A percentile compares a stretch with the other conserved stretches of the same genome.
phyloP scores from a whole-genome alignment of 192 early-diverging fungal species.

The Lobosporangium transversale region DNA sequence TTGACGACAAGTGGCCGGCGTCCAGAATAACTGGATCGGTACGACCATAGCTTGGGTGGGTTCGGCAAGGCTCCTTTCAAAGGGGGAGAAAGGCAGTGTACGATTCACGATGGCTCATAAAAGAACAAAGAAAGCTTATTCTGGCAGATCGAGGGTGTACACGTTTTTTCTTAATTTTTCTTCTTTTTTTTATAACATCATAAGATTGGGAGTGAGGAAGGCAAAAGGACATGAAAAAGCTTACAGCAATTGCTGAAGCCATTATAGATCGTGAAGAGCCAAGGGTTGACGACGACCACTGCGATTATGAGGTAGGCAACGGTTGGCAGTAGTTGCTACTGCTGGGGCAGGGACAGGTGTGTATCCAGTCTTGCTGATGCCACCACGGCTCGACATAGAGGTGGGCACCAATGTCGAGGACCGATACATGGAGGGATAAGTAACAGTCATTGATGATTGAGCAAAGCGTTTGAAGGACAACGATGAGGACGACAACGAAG shows the following conservation, averaged over 20 bases:
- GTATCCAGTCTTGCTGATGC: constrained; percentile 47
- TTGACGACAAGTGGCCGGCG: constrained; percentile 53
- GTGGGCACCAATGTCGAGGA: constrained; percentile 42
- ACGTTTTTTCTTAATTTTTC: constrained; percentile 9
- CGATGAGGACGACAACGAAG: constrained; percentile 5
- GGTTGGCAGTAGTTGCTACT: constrained; percentile 44
- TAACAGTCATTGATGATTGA: constrained; percentile 41
- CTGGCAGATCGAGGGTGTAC: constrained; percentile 53
- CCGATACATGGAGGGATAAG: constrained; percentile 44
- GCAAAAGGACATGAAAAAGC: background rate
- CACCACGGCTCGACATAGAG: constrained; percentile 46
- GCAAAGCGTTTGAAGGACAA: constrained; percentile 35
- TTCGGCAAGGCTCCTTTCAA: constrained; percentile 54
- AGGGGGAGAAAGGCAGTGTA: constrained; percentile 40
- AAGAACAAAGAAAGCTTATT: constrained; percentile 6
- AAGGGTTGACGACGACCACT: constrained; percentile 46
- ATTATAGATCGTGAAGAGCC: constrained; percentile 35
- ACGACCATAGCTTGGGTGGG: constrained; percentile 41
- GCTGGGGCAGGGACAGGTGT: constrained; percentile 36
- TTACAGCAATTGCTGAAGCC: too few relatives aligned
- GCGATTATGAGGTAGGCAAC: constrained; percentile 39
- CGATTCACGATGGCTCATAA: constrained; percentile 42
- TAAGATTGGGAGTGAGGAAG: too few relatives aligned
- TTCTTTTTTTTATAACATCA: constrained; percentile 8
- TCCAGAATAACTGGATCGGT: constrained; percentile 38